phyloP scores from a whole-genome alignment of 1,284 basidiomycete species.

The Ustilago trichophora region DNA sequence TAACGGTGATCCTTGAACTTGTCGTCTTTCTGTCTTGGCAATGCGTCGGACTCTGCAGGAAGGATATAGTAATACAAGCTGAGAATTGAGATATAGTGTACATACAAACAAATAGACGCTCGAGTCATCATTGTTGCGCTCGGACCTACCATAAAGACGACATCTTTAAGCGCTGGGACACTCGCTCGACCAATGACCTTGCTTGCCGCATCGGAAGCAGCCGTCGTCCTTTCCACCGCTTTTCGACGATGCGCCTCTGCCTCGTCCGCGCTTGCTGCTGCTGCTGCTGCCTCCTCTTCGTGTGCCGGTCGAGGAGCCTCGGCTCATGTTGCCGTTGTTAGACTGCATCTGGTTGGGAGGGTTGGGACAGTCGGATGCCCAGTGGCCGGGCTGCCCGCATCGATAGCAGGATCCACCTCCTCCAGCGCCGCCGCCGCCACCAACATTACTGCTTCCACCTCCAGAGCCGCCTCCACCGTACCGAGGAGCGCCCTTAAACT shows the following conservation, averaged over 20 bases:
- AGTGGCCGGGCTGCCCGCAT: slow-evolving; percentile 43
- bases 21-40: too few species aligned
- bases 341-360: slow-evolving; percentile 1
- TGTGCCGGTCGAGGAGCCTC: neutral
- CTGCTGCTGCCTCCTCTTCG: slow-evolving; percentile 1
- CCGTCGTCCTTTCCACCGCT: slow-evolving; percentile 20
- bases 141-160: too few species aligned
- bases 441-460: slow-evolving; percentile 5
- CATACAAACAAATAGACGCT: too few species aligned
- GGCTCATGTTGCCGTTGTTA: neutral
- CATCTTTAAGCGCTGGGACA: slow-evolving; percentile 40
- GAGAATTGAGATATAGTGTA: too few species aligned
- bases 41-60: too few species aligned
- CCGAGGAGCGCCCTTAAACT: too few species aligned
- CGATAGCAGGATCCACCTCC: slow-evolving; percentile 38
- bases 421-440: neutral
- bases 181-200: slow-evolving; percentile 61
- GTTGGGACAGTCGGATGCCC: slow-evolving; percentile 26
- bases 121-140: too few species aligned
- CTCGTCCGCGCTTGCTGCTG: slow-evolving; percentile 1
- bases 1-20: too few species aligned
- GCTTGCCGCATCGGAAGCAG: slow-evolving; percentile 36
- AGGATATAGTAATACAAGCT: too few species aligned
- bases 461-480: neutral
- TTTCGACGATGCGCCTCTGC: slow-evolving; percentile 4